Percentiles rank a stretch among this genome's conserved stretches.
Evolutionary conservation across 225 moss, liverwort and hornwort genomes (phyloP).

Genomic region (Bryoerythrophyllum caledonicum): DNA sequence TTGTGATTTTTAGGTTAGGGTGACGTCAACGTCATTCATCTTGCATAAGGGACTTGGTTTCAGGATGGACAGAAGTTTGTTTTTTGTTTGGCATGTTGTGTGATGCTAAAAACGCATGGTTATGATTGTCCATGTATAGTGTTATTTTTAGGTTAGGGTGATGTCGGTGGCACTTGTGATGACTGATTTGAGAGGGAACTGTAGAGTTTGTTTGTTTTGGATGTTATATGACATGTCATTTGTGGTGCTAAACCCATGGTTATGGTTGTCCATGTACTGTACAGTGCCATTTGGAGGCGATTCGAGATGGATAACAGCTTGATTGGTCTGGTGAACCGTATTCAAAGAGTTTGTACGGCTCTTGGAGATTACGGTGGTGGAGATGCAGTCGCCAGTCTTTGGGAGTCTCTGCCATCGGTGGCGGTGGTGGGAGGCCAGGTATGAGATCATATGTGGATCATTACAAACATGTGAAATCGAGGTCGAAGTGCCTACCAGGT

Average conservation of each 20-base stretch:
- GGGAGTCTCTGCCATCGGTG: slow-evolving; percentile 93
- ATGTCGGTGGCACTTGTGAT: no score
- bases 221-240: background rate
- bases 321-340: slow-evolving; percentile 93
- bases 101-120: no score
- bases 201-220: no score
- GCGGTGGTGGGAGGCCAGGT: slow-evolving; percentile 96
- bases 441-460: background rate
- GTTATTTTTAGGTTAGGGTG: no score
- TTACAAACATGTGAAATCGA: background rate
- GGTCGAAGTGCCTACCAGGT: background rate
- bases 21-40: no score
- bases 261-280: background rate
- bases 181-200: no score
- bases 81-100: no score
- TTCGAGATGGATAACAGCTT: slow-evolving; percentile 79
- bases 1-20: no score
- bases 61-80: no score
- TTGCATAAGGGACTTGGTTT: no score
- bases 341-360: slow-evolving; percentile 93
- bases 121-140: no score
- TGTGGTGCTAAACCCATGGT: background rate
- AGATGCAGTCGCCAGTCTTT: slow-evolving; percentile 81
- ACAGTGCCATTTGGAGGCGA: background rate
- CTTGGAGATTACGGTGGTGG: slow-evolving; percentile 92